Base-by-base conservation (phyloP, 192 early-diverging fungal genomes). In the Coemansia asiatica region DNA sequence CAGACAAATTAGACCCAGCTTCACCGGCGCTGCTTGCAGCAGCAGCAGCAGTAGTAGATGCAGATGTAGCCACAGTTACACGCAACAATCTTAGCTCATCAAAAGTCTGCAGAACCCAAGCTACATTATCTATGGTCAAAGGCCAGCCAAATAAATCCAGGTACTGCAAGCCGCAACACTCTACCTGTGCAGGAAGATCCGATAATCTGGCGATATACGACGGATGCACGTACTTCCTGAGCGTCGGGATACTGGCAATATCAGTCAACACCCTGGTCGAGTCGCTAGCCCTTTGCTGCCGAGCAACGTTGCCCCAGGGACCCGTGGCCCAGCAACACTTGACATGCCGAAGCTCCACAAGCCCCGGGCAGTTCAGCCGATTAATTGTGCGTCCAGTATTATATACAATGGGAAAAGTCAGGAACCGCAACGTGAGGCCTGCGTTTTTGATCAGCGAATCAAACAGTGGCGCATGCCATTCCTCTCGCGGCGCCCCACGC, bases 241-340 rank as follows among this genome's bases (percentile, higher is more conserved):
- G 64, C 49, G 66, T 72, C 2, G 69, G 51, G 13, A 81, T 81
- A 0, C 69, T 57, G 1, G 68, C 74, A 53, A 75, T 71, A 0
- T 74, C 66, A 8, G 47, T 65, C 21, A 81, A 61, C 26, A 81
- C 66, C 1, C 79, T 61, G 12, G 79, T 81, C 18, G 79, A 81
- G 26, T 81, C 79, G 44, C 79, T 81, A 2, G 68, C 72, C n/a
- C n/a, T n/a, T 0, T 16, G 38, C 23, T 63, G 66, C 12, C 23
- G 54, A 15, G 16, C 13, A 7, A 15, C 15, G 3, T 53, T 10
- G 44, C 63, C 56, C 74, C 73, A 67, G 10, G 46, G 16, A 0
- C 69, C 79, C n/a, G 79, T 81, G 1, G 73, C 73, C 79, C 79
- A 81, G 56, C 79, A 81, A 53, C 79, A 81, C 64, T 81, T 81